Evolutionary conservation across 257 asterid species (phyloP), one percentile per base, ranked within the genome.

Genomic region (Salvia hispanica): DNA sequence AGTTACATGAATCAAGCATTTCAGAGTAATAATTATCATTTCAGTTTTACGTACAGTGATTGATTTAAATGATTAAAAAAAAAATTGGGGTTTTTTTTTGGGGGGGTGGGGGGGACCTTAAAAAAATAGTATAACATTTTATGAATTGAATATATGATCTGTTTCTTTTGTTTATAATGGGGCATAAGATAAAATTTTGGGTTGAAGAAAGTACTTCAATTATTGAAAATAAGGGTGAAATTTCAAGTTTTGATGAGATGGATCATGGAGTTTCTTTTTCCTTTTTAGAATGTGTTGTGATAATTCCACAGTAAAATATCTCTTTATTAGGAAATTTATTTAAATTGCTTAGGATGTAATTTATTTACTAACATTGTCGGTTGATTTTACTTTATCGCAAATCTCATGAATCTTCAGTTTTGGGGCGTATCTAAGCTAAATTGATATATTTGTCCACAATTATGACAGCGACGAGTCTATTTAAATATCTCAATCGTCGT

Each of bases 1-100:
- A 25, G 31, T 25, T 25, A 25, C 31, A 68, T 44, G 58, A 15
- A 14, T 7, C 13, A 56, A 37, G 33, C 40, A 14, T 58, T 34
- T 45, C 61, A 54, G 67, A 45, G 42, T 48, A 36, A 70, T 68
- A 43, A 68, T 45, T 68, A 45, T 42, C 25, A 65, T 40, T 46
- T n/a, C 25, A 62, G 7, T 43, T 3, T n/a, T 48, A 14, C 33
- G n/a, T 62, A 14, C 57, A 45, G 45, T 65, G 7, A 18, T 10
- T 51, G 10, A 21, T 16, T 52, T 11, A 13, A 65, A 37, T 11
- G 28, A 7, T 52, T n/a, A 66, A 66, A 25, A 25, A 25, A 25
- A 25, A 25, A 1, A 2, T 25, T 25, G 31, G 31, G 21, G 0
- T 18, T 25, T 25, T 25, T 25, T 25, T 25, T 25, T 25, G 31